Evolutionary conservation across 495 filamentous ascomycete genomes (phyloP).

Genomic region (Neurospora sp.): DNA sequence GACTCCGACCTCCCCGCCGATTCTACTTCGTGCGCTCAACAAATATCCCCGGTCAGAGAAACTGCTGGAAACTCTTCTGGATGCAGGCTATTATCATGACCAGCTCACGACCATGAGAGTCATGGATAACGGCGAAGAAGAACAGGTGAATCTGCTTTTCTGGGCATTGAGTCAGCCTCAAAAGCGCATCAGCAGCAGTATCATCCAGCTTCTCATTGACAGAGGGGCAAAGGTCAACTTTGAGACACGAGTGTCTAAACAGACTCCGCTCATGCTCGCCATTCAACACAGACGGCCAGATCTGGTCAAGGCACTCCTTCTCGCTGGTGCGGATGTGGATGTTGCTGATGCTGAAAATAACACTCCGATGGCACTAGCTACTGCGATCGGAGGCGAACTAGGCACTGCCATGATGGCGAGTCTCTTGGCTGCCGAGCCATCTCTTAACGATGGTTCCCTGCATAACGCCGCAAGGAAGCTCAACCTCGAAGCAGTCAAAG

Average conservation of each 20-base stretch:
- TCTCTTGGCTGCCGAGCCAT: constrained; percentile 34
- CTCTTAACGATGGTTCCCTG: constrained; percentile 39
- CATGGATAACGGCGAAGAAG: constrained; percentile 30
- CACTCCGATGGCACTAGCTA: constrained; percentile 39
- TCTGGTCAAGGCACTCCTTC: constrained; percentile 31
- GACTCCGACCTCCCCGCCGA: constrained; percentile 22
- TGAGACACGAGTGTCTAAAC: constrained; percentile 30
- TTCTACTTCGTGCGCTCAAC: constrained; percentile 31
- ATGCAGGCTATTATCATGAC: constrained; percentile 40
- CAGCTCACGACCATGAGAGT: constrained; percentile 25
- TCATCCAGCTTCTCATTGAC: constrained; percentile 33
- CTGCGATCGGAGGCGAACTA: constrained; percentile 36
- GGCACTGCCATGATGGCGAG: constrained; percentile 35
- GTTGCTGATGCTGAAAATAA: constrained; percentile 32
- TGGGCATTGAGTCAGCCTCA: constrained; percentile 40
- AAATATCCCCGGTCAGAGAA: constrained; percentile 34
- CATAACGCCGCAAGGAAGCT: constrained; percentile 40
- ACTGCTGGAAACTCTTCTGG: constrained; percentile 31
- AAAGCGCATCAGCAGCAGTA: constrained; percentile 35
- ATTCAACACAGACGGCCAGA: constrained; percentile 33
- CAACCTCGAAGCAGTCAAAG: constrained; percentile 31
- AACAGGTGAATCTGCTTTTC: constrained; percentile 33
- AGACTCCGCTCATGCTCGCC: constrained; percentile 39
- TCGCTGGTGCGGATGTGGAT: constrained; percentile 36
- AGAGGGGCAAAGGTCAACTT: constrained; percentile 38